Percentiles rank a stretch among this genome's conserved stretches.
Evolutionary conservation across 306 rosid species (phyloP).

Genomic region (Aeschynomene evenia): DNA sequence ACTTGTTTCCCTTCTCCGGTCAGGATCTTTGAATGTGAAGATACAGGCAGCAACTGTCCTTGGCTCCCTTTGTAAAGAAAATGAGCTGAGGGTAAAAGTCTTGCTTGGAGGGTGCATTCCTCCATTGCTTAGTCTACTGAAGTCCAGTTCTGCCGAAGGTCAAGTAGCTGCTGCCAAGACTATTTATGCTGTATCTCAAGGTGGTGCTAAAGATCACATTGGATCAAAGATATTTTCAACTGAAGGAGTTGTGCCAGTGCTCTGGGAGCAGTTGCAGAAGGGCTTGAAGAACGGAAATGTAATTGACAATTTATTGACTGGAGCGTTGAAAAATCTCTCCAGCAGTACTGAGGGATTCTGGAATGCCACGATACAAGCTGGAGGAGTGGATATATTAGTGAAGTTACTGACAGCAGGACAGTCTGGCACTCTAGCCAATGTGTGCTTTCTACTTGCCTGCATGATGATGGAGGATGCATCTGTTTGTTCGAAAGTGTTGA

Average conservation of each 20-base stretch:
- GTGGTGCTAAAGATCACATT: conserved; percentile 88
- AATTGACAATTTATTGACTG: conserved; percentile 87
- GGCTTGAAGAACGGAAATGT: conserved; percentile 77
- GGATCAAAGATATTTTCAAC: conserved; percentile 97
- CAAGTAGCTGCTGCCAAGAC: conserved; percentile 97
- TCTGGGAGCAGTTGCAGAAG: conserved; percentile 83
- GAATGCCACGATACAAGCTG: conserved; percentile 82
- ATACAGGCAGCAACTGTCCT: conserved; percentile 95
- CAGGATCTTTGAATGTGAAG: conserved; percentile 90
- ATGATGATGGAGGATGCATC: conserved; percentile 94
- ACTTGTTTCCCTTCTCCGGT: conserved; percentile 98
- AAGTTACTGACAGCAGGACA: conserved; percentile 85
- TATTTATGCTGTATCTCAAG: conserved; percentile 91
- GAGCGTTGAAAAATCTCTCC: conserved; percentile 91
- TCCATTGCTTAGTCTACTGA: conserved; percentile 87
- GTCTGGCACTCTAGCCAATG: conserved; percentile 79
- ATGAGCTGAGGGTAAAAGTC: conserved; percentile 95
- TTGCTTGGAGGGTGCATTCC: conserved; percentile 99
- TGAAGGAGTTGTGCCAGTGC: conserved; percentile 97
- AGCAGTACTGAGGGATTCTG: conserved; percentile 94
- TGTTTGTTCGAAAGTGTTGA: conserved; percentile 75
- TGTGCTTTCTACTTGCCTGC: conserved; percentile 89
- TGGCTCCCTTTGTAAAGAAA: conserved; percentile 93
- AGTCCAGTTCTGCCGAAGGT: conserved; percentile 87
- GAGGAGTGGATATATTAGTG: conserved; percentile 85